Conservation (phyloP, 2,329 filamentous ascomycete genomes). For the Chalaropsis thielavioides region DNA sequence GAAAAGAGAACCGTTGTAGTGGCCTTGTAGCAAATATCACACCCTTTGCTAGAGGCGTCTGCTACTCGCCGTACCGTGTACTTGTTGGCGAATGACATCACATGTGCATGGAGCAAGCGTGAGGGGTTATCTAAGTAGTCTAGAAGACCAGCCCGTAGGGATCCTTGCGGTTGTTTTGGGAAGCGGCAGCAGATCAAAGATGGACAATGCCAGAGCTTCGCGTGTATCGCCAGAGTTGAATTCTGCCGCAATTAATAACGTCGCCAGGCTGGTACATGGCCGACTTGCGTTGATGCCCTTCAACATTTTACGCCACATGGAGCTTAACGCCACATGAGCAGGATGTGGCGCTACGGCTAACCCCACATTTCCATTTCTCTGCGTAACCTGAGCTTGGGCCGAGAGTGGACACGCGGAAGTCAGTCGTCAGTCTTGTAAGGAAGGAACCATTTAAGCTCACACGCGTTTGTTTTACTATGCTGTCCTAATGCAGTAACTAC, state of each 20-base stretch:
- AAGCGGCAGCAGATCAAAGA: no score
- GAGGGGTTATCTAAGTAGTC: slow-evolving; percentile 4
- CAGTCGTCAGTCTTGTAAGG: neutral
- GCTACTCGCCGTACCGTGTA: slow-evolving; percentile 81
- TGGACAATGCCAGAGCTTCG: no score
- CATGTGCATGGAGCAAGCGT: neutral
- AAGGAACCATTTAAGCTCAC: neutral
- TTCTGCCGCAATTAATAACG: neutral
- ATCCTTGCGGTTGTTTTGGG: neutral
- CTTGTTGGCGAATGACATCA: slow-evolving; percentile 54
- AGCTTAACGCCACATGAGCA: no score
- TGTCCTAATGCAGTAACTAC: neutral
- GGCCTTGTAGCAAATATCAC: slow-evolving; percentile 83
- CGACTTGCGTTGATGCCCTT: no score
- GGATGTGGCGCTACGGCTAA: neutral
- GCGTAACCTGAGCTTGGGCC: neutral
- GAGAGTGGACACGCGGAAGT: neutral
- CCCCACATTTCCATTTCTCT: neutral
- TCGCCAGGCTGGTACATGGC: neutral
- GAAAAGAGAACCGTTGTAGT: slow-evolving; percentile 68
- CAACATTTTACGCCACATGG: no score
- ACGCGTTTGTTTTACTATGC: neutral
- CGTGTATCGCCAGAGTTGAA: neutral
- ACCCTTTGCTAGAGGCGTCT: slow-evolving; percentile 67
- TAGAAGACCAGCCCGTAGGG: neutral